Conservation (phyloP, 2,329 filamentous ascomycete genomes). For the Aureobasidium sp. region DNA sequence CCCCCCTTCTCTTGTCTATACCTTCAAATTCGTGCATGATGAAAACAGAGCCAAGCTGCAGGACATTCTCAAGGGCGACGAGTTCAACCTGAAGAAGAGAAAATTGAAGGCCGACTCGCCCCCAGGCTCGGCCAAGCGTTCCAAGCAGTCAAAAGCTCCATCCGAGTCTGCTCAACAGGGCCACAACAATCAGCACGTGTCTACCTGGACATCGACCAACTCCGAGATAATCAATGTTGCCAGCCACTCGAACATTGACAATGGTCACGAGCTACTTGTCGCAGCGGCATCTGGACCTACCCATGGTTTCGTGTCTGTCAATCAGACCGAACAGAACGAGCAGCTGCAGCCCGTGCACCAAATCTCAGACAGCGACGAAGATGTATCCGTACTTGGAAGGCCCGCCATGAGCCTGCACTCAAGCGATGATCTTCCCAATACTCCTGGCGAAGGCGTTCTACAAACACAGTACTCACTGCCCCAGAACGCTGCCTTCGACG, state of each 20-base stretch:
- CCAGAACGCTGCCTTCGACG: not conserved
- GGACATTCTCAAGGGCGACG: not conserved
- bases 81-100: constrained; percentile 1
- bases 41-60: not conserved
- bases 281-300: not conserved
- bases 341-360: not conserved
- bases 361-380: not conserved
- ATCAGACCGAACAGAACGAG: not conserved
- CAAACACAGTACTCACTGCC: constrained; percentile 4
- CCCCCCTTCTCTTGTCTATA: not conserved
- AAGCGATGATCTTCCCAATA: not conserved
- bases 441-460: not conserved
- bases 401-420: not conserved
- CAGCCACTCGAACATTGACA: not conserved
- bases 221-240: not conserved
- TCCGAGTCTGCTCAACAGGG: not conserved
- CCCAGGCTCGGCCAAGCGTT: not conserved
- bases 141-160: not conserved
- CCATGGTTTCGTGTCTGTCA: not conserved
- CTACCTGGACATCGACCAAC: constrained; percentile 1
- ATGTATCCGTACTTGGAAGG: not conserved
- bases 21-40: not conserved
- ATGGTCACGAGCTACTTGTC: not conserved
- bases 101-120: not conserved
- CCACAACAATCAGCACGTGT: not conserved